These are phyloP conservation scores for Hypsizygus marmoreus DNA, from an alignment of 768 basidiomycete species.

Conservation along the genomic window DNA sequence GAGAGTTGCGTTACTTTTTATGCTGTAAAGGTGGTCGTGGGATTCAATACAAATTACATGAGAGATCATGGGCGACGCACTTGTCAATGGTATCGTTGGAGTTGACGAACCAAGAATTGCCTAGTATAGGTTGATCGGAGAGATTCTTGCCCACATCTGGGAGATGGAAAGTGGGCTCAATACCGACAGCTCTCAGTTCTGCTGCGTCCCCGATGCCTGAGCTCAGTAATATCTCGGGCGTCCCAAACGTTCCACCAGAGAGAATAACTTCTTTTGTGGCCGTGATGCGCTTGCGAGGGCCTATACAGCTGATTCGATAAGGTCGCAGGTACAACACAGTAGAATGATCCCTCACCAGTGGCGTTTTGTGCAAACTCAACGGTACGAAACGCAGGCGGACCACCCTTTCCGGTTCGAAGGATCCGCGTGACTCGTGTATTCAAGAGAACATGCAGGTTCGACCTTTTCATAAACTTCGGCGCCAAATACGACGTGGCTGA, in stretches of 20 bases:
- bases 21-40: slow-evolving; percentile 12
- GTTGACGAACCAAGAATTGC: slow-evolving; percentile 9
- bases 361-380: slow-evolving; percentile 4
- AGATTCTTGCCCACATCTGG: slow-evolving; percentile 32
- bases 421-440: slow-evolving; percentile 4
- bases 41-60: background rate
- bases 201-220: slow-evolving; percentile 35
- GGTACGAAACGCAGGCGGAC: background rate
- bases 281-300: background rate
- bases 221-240: slow-evolving; percentile 25
- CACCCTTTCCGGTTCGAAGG: slow-evolving; percentile 3
- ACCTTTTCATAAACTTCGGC: slow-evolving; percentile 1
- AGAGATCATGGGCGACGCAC: too few relatives aligned
- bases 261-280: slow-evolving; percentile 12
- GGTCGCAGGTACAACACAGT: background rate
- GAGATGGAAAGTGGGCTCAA: slow-evolving; percentile 22
- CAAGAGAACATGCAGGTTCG: slow-evolving; percentile 9
- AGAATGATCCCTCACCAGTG: background rate
- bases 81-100: background rate
- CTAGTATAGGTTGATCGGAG: slow-evolving; percentile 26
- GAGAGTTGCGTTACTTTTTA: too few relatives aligned
- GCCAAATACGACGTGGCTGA: slow-evolving; percentile 25
- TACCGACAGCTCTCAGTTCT: slow-evolving; percentile 22
- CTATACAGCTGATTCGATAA: background rate
- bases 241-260: slow-evolving; percentile 9